Percentiles rank a stretch among this genome's conserved stretches.
phyloP scores from a whole-genome alignment of 2,329 filamentous ascomycete genomes.

The Alternaria incomplexa region DNA sequence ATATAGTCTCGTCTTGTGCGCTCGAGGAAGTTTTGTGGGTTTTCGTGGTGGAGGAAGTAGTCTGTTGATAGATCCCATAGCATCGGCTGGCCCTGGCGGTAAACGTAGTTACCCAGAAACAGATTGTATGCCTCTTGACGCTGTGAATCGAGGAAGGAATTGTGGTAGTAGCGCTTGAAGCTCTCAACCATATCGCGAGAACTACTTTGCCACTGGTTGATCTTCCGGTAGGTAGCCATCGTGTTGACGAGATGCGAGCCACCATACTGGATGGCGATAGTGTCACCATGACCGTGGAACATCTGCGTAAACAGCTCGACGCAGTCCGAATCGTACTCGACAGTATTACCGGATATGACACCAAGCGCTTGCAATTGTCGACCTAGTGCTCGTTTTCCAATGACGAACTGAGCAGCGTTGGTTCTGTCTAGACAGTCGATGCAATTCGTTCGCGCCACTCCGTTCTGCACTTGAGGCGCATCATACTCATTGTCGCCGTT shows the following conservation, averaged over 20 bases:
- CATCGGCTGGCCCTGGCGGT: constrained; percentile 85
- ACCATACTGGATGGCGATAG: constrained; percentile 96
- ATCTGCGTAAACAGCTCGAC: constrained; percentile 97
- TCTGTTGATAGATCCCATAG: constrained; percentile 95
- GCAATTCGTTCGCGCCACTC: constrained; percentile 92
- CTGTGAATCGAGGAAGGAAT: constrained; percentile 97
- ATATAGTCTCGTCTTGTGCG: constrained; percentile 76
- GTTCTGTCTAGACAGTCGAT: constrained; percentile 97
- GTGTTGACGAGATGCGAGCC: constrained; percentile 98
- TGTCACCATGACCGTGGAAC: constrained; percentile 96
- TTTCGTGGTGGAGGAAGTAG: constrained; percentile 91
- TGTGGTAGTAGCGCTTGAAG: constrained; percentile 99
- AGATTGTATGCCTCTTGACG: constrained; percentile 97
- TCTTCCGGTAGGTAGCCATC: constrained; percentile 98
- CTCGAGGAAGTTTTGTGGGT: constrained; percentile 75
- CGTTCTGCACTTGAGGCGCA: constrained; percentile 79
- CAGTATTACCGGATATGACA: constrained; percentile 76
- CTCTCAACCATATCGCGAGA: constrained; percentile 99
- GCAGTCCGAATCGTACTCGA: constrained; percentile 94
- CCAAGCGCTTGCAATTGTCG: constrained; percentile 92
- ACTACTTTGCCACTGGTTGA: constrained; percentile 98
- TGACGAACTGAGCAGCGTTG: constrained; percentile 97
- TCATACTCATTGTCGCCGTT: constrained; percentile 78
- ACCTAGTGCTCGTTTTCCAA: constrained; percentile 91
- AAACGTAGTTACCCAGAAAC: constrained; percentile 96